phyloP scores from a whole-genome alignment of 768 basidiomycete genomes.

The Cyathus striatus region DNA sequence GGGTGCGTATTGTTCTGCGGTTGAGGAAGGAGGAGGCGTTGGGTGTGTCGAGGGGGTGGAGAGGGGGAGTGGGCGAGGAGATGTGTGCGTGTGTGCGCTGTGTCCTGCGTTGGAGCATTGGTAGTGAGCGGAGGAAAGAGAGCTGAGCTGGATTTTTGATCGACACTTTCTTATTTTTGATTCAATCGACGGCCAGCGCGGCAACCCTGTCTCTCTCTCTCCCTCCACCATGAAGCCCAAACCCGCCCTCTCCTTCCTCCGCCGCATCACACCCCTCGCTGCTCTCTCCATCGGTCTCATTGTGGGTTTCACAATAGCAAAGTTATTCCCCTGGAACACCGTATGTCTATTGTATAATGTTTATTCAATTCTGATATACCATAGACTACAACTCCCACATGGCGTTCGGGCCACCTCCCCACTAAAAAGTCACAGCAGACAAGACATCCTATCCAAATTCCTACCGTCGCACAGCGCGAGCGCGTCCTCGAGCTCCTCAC shows the following conservation, averaged over 20 bases:
- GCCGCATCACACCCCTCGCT: conserved; percentile 36
- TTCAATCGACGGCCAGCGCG: too few species aligned
- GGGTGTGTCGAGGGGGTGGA: not conserved
- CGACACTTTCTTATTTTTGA: too few species aligned
- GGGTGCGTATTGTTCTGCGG: conserved; percentile 65
- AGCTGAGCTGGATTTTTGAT: not conserved
- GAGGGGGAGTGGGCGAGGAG: not conserved
- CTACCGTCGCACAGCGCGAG: conserved; percentile 77
- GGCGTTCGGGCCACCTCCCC: conserved; percentile 51
- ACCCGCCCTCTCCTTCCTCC: too few species aligned
- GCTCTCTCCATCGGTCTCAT: conserved; percentile 59
- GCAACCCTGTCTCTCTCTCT: too few species aligned
- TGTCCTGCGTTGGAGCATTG: not conserved
- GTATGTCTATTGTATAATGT: too few species aligned
- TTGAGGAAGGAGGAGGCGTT: conserved; percentile 43
- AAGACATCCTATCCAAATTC: conserved; percentile 64
- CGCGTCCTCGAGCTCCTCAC: conserved; percentile 86
- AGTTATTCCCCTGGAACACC: conserved; percentile 40
- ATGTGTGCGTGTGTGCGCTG: not conserved
- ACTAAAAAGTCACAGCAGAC: conserved; percentile 46
- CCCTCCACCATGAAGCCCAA: too few species aligned
- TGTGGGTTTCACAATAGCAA: conserved; percentile 54
- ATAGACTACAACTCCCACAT: conserved; percentile 35
- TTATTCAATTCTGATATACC: not conserved
- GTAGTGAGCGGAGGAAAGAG: conserved; percentile 20